Percentiles rank a stretch among this genome's conserved stretches.
These are phyloP conservation scores for Podila clonocystis DNA, from an alignment of 192 early-diverging fungal genomes.

Conservation along the genomic window DNA sequence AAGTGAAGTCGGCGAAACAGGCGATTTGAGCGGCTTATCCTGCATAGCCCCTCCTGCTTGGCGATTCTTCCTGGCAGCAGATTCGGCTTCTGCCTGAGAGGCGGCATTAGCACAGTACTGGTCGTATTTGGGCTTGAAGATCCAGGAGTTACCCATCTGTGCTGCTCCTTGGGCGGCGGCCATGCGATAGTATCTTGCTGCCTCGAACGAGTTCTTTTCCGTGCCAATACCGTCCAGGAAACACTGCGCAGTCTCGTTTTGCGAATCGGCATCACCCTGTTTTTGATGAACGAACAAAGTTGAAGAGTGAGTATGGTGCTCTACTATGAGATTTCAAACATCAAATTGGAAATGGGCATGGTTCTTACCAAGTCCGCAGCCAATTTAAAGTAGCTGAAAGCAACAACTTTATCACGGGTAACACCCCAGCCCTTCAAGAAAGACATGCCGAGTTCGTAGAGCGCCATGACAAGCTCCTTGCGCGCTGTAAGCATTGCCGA, in stretches of 20 bases:
- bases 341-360: not conserved
- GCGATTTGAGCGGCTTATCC: constrained; percentile 2
- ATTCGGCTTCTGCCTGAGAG: not conserved
- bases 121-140: constrained; percentile 85
- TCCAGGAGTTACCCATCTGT: constrained; percentile 87
- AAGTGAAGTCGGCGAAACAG: not conserved
- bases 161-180: constrained; percentile 77
- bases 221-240: constrained; percentile 80
- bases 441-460: constrained; percentile 82
- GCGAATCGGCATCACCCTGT: constrained; percentile 77
- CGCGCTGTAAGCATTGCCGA: constrained; percentile 55
- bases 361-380: constrained; percentile 70
- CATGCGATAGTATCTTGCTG: constrained; percentile 82
- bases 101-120: constrained; percentile 39
- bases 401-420: constrained; percentile 75
- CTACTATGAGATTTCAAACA: not conserved
- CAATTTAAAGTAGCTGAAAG: constrained; percentile 84
- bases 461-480: constrained; percentile 79
- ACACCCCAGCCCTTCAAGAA: constrained; percentile 84
- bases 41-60: not conserved
- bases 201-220: constrained; percentile 75
- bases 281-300: not conserved
- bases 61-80: not conserved
- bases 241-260: constrained; percentile 76
- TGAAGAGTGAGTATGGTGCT: not conserved